These are phyloP conservation scores for Paxillus ammoniavirescens DNA, from an alignment of 768 basidiomycete species.

Conservation along the genomic window DNA sequence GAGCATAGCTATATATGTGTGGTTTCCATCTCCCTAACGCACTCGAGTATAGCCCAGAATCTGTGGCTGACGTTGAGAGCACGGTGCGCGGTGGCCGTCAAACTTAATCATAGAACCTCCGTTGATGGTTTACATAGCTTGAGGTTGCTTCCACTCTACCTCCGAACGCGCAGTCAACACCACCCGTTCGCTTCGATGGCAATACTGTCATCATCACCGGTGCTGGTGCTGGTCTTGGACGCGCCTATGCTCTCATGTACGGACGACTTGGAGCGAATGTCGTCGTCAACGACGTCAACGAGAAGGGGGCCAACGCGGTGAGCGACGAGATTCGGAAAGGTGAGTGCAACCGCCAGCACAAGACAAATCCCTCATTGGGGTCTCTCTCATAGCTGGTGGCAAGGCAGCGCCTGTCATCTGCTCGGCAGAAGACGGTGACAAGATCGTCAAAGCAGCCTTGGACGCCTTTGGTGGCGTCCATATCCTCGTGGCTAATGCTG, in stretches of 20 bases:
- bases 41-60: slow-evolving; percentile 51
- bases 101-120: not conserved
- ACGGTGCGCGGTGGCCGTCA: slow-evolving; percentile 36
- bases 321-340: slow-evolving; percentile 85
- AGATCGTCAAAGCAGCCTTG: slow-evolving; percentile 82
- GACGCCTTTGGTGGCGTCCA: slow-evolving; percentile 89
- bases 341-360: slow-evolving; percentile 27
- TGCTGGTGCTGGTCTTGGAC: slow-evolving; percentile 91
- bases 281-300: slow-evolving; percentile 92
- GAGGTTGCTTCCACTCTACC: slow-evolving; percentile 61
- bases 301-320: slow-evolving; percentile 78
- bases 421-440: slow-evolving; percentile 90
- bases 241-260: slow-evolving; percentile 90
- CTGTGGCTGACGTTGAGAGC: slow-evolving; percentile 60
- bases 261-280: slow-evolving; percentile 93
- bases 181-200: slow-evolving; percentile 77
- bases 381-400: slow-evolving; percentile 64
- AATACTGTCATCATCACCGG: slow-evolving; percentile 95
- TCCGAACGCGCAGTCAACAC: slow-evolving; percentile 65
- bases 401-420: slow-evolving; percentile 81
- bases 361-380: not conserved
- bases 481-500: slow-evolving; percentile 88
- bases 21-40: slow-evolving; percentile 12
- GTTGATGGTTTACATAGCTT: slow-evolving; percentile 41
- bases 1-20: slow-evolving; percentile 25